Percentiles rank a stretch among this genome's conserved stretches.
Evolutionary conservation across 2,329 filamentous ascomycete genomes (phyloP).

Genomic region (Microcera coccophila): DNA sequence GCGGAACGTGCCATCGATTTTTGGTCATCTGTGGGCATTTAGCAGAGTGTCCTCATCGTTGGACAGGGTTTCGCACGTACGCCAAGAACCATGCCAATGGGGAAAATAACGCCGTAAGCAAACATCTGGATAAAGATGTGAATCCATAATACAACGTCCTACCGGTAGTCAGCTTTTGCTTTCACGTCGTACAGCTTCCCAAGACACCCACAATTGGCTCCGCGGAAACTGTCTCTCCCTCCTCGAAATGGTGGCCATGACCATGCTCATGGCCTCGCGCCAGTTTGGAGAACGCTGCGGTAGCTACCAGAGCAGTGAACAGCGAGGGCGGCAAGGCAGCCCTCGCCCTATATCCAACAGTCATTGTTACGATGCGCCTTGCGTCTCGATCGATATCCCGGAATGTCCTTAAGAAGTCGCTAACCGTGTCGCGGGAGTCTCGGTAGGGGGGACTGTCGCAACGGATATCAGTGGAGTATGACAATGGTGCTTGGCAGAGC

Average conservation of each 20-base stretch:
- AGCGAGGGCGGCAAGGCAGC: constrained; percentile 14
- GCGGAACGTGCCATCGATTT: constrained; percentile 89
- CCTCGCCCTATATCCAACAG: constrained; percentile 9
- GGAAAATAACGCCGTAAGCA: constrained; percentile 88
- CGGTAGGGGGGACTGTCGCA: background rate
- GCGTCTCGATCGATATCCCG: background rate
- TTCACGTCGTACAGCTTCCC: background rate
- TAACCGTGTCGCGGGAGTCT: background rate
- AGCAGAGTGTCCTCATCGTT: constrained; percentile 1
- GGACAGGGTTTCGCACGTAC: constrained; percentile 47
- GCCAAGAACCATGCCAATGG: constrained; percentile 90
- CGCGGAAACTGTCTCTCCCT: constrained; percentile 64
- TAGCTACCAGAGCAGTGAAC: constrained; percentile 13
- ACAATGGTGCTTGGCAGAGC: background rate
- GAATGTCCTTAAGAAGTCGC: background rate
- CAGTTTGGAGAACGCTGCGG: constrained; percentile 23
- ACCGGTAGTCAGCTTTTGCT: constrained; percentile 30
- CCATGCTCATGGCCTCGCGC: constrained; percentile 45
- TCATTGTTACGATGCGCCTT: constrained; percentile 19
- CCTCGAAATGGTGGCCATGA: constrained; percentile 56
- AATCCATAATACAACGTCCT: constrained; percentile 84
- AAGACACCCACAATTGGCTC: constrained; percentile 64
- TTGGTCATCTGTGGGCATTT: constrained; percentile 64
- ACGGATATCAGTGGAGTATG: background rate
- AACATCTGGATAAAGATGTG: constrained; percentile 87